Percentiles rank a stretch among this genome's conserved stretches.
Evolutionary conservation across 2,329 filamentous ascomycete species (phyloP).

Genomic region (Paecilomyces niveus): DNA sequence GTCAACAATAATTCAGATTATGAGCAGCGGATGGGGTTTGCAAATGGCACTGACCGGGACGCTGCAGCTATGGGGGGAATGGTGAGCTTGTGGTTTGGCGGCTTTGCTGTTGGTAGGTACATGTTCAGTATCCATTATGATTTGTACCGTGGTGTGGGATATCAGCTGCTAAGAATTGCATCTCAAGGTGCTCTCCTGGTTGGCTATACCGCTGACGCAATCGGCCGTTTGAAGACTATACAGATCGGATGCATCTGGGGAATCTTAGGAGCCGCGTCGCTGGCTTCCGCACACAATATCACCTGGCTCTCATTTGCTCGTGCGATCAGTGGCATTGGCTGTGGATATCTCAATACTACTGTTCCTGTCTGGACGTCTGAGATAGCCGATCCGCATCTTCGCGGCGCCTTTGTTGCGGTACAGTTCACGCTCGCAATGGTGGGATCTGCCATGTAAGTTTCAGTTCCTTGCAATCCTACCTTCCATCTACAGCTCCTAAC

Average conservation of each 20-base stretch:
- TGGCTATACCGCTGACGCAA: conserved; percentile 17
- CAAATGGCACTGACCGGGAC: conserved; percentile 12
- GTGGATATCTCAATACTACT: conserved; percentile 20
- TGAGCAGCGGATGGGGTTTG: conserved; percentile 13
- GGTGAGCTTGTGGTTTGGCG: conserved; percentile 20
- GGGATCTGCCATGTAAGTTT: conserved; percentile 10
- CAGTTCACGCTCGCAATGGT: conserved; percentile 15
- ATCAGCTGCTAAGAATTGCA: neutral
- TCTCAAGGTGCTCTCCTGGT: conserved; percentile 16
- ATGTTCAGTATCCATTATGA: neutral
- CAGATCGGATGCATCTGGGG: conserved; percentile 19
- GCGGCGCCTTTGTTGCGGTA: conserved; percentile 18
- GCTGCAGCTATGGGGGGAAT: conserved; percentile 17
- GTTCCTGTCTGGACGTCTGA: conserved; percentile 21
- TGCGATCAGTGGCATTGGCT: conserved; percentile 19
- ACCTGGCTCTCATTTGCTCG: conserved; percentile 17
- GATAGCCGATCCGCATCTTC: conserved; percentile 16
- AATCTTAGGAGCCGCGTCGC: conserved; percentile 14
- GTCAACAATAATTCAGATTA: conserved; percentile 20
- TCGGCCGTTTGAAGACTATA: conserved; percentile 18
- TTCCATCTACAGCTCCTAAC: neutral
- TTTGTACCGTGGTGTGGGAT: neutral
- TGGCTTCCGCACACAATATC: conserved; percentile 16
- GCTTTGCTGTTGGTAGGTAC: conserved; percentile 13
- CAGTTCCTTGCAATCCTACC: neutral